Percentiles rank a stretch among this genome's conserved stretches.
Evolutionary conservation across 805 yeast genomes (phyloP).

Genomic region (Saccharomycopsis oosterbeekiorum): DNA sequence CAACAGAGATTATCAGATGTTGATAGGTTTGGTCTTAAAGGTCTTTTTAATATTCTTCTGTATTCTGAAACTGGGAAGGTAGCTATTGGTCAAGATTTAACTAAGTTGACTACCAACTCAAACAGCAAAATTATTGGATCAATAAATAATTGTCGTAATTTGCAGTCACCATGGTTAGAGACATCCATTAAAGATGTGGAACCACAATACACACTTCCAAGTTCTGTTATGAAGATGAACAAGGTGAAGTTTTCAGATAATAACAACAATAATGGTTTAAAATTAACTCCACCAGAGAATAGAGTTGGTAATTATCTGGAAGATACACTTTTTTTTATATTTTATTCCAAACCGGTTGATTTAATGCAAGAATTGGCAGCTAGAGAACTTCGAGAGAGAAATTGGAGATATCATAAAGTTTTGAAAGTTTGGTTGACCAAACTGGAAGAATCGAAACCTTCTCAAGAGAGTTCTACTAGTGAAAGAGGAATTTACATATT

Average conservation of each 20-base stretch:
- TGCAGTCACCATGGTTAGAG: conserved; percentile 94
- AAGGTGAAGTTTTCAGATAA: conserved; percentile 5
- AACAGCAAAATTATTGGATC: conserved; percentile 26
- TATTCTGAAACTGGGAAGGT: conserved; percentile 52
- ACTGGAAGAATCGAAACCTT: conserved; percentile 82
- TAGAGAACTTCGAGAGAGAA: conserved; percentile 78
- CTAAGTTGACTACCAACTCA: conserved; percentile 55
- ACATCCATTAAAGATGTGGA: conserved; percentile 84
- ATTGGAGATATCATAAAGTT: conserved; percentile 96
- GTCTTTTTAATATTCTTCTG: conserved; percentile 51
- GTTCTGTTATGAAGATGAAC: conserved; percentile 30
- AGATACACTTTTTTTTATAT: conserved; percentile 86
- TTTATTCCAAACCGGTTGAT: conserved; percentile 89
- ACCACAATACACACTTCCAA: conserved; percentile 66
- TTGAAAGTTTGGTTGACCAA: conserved; percentile 95
- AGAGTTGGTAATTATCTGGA: conserved; percentile 54
- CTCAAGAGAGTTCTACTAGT: conserved; percentile 61
- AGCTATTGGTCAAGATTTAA: conserved; percentile 68
- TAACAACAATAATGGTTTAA: conserved; percentile 28
- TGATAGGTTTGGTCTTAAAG: conserved; percentile 60
- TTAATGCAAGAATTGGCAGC: conserved; percentile 91
- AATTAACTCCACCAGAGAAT: conserved; percentile 34
- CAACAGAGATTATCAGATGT: conserved; percentile 30
- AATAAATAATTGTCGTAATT: conserved; percentile 44
- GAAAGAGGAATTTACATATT: conserved; percentile 91